Percentiles rank a stretch among this genome's conserved stretches.
phyloP scores from a whole-genome alignment of 495 filamentous ascomycete species.

The Xylaria venustula region DNA sequence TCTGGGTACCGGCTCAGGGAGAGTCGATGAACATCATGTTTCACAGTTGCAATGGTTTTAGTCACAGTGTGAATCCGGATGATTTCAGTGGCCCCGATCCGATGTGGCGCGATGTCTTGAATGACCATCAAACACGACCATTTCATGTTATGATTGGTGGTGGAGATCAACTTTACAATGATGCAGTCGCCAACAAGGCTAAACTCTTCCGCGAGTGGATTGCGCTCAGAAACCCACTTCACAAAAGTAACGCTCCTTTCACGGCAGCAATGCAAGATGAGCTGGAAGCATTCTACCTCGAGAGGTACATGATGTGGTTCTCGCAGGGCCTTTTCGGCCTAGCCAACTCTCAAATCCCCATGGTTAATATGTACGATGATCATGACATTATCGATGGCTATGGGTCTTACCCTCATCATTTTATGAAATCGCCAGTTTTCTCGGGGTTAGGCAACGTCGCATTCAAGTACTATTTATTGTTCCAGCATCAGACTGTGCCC shows the following conservation, averaged over 20 bases:
- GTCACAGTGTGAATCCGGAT: conserved; percentile 71
- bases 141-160: conserved; percentile 99
- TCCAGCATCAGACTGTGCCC: conserved; percentile 88
- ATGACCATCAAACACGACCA: conserved; percentile 85
- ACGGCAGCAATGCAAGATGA: conserved; percentile 77
- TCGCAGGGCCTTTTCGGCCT: conserved; percentile 91
- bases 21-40: conserved; percentile 99
- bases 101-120: conserved; percentile 92
- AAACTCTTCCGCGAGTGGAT: conserved; percentile 78
- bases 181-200: conserved; percentile 72
- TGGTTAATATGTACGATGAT: conserved; percentile 98
- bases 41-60: conserved; percentile 96
- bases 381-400: conserved; percentile 98
- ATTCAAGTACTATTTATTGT: conserved; percentile 97
- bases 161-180: conserved; percentile 96
- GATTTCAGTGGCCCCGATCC: conserved; percentile 89
- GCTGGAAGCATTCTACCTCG: conserved; percentile 80
- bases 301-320: conserved; percentile 88
- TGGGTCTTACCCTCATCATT: conserved; percentile 87
- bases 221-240: conserved; percentile 71
- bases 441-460: conserved; percentile 84
- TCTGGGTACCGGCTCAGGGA: conserved; percentile 88
- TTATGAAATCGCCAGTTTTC: conserved; percentile 90
- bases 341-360: conserved; percentile 91
- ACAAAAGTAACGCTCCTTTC: conserved; percentile 74